These are phyloP conservation scores for Cyclotella choctawhatcheeana DNA, from an alignment of 108 stramenopile species.

Conservation along the genomic window DNA sequence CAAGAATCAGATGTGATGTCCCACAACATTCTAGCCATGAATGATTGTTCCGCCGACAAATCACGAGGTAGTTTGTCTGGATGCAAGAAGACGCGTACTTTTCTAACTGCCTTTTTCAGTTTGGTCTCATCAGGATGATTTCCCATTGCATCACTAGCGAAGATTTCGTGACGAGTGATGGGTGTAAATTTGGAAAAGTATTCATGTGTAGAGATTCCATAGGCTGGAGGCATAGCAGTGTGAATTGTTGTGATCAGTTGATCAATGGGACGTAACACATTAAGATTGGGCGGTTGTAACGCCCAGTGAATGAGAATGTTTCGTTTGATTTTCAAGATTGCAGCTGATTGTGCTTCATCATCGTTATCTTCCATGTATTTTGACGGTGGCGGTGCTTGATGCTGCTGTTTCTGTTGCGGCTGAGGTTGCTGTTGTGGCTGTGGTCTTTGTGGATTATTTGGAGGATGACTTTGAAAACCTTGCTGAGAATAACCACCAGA, in stretches of 20 bases:
- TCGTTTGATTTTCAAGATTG: conserved; percentile 71
- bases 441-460: conserved; percentile 14
- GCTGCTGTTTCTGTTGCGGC: conserved; percentile 49
- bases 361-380: conserved; percentile 70
- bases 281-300: conserved; percentile 75
- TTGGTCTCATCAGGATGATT: conserved; percentile 69
- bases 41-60: conserved; percentile 67
- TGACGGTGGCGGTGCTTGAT: conserved; percentile 44
- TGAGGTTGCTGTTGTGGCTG: conserved; percentile 54
- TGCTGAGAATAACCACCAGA: conserved; percentile 40
- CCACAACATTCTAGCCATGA: conserved; percentile 85
- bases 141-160: conserved; percentile 43
- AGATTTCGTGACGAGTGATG: conserved; percentile 50
- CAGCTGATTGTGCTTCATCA: conserved; percentile 55
- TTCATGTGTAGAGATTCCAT: conserved; percentile 73
- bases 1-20: conserved; percentile 83
- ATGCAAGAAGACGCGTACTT: conserved; percentile 85
- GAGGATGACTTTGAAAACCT: conserved; percentile 40
- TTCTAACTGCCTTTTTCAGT: conserved; percentile 81
- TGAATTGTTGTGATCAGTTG: conserved; percentile 73
- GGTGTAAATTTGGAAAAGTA: conserved; percentile 86
- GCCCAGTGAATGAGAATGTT: conserved; percentile 83
- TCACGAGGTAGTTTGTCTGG: conserved; percentile 84
- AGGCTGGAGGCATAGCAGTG: conserved; percentile 79
- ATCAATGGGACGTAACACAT: conserved; percentile 73